Conservation (phyloP, 2,329 filamentous ascomycete genomes). For the Colletotrichum melonis region DNA sequence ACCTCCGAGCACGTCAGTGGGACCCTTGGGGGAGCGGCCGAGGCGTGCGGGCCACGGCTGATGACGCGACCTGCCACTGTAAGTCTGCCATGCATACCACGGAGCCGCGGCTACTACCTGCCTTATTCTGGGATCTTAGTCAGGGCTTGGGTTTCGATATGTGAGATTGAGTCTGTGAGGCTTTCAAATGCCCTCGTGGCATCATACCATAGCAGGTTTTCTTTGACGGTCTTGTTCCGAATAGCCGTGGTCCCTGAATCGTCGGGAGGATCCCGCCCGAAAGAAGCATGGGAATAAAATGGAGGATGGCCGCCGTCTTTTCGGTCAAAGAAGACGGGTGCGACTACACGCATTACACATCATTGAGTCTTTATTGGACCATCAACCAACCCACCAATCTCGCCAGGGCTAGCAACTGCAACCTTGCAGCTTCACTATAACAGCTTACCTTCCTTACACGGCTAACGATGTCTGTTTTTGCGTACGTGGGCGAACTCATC, state of each 20-base stretch:
- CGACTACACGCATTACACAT: constrained; percentile 1
- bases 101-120: not conserved
- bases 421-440: not conserved
- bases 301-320: not conserved
- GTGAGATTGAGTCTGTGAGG: not conserved
- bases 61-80: not conserved
- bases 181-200: not conserved
- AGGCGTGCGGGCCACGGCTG: not conserved
- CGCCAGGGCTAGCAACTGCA: not conserved
- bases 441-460: not conserved
- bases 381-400: not conserved
- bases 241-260: not conserved
- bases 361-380: constrained; percentile 1
- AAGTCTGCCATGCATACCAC: not conserved
- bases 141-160: not conserved
- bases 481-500: constrained; percentile 46
- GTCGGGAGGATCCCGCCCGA: not conserved
- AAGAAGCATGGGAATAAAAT: constrained; percentile 3
- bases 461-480: constrained; percentile 59
- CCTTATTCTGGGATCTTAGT: not conserved
- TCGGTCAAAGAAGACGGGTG: not conserved
- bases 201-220: not conserved
- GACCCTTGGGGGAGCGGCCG: constrained; percentile 1
- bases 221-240: not conserved
- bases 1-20: constrained; percentile 32